A percentile compares a stretch with the other conserved stretches of the same genome.
Evolutionary conservation across 2,329 filamentous ascomycete genomes (phyloP).

Genomic region (Basipetospora chlamydospora): DNA sequence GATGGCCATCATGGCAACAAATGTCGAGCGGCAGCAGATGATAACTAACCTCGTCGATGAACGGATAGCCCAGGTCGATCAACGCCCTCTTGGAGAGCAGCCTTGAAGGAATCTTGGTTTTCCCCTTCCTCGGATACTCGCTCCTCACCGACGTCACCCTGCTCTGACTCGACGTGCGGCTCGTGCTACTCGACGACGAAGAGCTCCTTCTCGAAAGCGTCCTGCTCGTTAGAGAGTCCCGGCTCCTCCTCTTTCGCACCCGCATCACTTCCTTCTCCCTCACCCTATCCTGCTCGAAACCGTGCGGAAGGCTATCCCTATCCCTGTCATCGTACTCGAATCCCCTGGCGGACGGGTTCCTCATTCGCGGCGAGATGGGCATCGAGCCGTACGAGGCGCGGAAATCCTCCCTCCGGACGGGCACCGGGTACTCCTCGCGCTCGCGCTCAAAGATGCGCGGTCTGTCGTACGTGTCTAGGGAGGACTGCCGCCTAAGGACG

Average conservation of each 20-base stretch:
- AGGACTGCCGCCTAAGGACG: slow-evolving; percentile 69
- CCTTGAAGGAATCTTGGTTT: slow-evolving; percentile 72
- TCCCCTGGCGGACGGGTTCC: slow-evolving; percentile 41
- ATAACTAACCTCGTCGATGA: slow-evolving; percentile 65
- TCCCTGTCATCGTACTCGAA: slow-evolving; percentile 33
- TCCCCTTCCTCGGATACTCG: slow-evolving; percentile 69
- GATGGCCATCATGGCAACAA: too few species aligned
- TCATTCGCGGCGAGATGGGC: slow-evolving; percentile 23
- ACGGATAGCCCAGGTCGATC: slow-evolving; percentile 74
- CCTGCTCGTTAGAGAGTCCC: slow-evolving; percentile 24
- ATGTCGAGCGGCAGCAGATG: too few species aligned
- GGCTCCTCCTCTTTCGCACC: slow-evolving; percentile 28
- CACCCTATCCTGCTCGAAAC: slow-evolving; percentile 31
- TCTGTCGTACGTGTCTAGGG: slow-evolving; percentile 79
- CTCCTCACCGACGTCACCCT: slow-evolving; percentile 37
- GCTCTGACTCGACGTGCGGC: slow-evolving; percentile 30
- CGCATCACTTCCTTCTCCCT: slow-evolving; percentile 47
- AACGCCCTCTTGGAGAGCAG: slow-evolving; percentile 70
- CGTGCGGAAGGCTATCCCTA: slow-evolving; percentile 40
- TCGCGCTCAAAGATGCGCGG: slow-evolving; percentile 28
- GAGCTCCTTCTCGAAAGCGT: slow-evolving; percentile 22
- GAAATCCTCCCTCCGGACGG: slow-evolving; percentile 37
- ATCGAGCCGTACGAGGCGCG: slow-evolving; percentile 21
- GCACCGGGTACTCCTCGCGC: slow-evolving; percentile 48
- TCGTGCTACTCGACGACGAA: slow-evolving; percentile 28